Evolutionary conservation across 257 asterid species (phyloP), one percentile per base, ranked within the genome.

Genomic region (Primulina eburnea): DNA sequence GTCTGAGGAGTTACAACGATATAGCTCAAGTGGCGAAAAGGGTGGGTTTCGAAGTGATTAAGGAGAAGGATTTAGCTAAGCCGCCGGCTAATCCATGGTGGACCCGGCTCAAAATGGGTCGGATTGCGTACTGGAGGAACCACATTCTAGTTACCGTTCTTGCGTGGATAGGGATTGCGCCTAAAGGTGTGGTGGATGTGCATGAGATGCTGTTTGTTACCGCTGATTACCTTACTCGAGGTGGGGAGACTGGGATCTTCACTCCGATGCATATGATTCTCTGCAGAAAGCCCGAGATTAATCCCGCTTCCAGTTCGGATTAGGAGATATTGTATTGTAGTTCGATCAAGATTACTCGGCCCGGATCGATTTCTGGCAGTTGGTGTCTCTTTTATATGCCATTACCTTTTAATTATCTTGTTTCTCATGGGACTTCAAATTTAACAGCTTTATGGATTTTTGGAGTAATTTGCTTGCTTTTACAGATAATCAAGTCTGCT

Each of bases 161-260:
- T 2, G 77, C 89, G 26, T 86, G 80, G 84, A 20, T 90, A 9
- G 92, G 96, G 70, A 86, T 90, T 52, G 95, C 96, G 33, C 96
- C 96, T 0, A 87, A 90, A 71, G 95, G 96, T 0, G 76, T 71
- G 5, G 95, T 90, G 16, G 95, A 90, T 62, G 96, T 90, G 14
- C 95, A 90, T 65, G 92, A 87, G 80, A 90, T 90, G 95, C 86
- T 90, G 2, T 88, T 90, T 29, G 88, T 90, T 28, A 90, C 96
- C 1, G 96, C 96, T 14, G 95, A 90, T 72, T 82, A 86, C 38
- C 79, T 90, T 60, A 77, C 95, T 8, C 78, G 78, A 71, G 96
- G 96, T 10, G 95, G 96, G 0, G 95, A 90, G 24, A 80, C 81
- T 1, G 95, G 95, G 52, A 90, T 90, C 14, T 90, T 90, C 82